Evolutionary conservation across 2,329 filamentous ascomycete genomes (phyloP).

Genomic region (Emmonsia crescens): DNA sequence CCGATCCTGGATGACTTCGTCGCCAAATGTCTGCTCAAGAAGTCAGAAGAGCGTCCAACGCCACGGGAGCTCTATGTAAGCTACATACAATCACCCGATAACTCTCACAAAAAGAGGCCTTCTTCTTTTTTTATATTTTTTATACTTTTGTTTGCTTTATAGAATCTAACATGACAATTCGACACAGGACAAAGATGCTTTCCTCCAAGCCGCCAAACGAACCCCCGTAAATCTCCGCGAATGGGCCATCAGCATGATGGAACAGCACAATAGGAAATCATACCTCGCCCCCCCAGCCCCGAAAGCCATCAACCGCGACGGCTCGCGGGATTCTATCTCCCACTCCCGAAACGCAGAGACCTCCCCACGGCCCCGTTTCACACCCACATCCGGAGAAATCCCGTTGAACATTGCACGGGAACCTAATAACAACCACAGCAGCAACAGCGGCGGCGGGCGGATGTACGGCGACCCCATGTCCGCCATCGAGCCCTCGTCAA

Average conservation of each 20-base stretch:
- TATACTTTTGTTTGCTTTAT: not conserved
- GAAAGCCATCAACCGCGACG: conserved; percentile 57
- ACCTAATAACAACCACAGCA: conserved; percentile 18
- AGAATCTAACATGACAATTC: conserved; percentile 17
- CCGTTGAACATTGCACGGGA: conserved; percentile 43
- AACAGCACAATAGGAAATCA: conserved; percentile 89
- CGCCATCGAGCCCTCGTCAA: conserved; percentile 18
- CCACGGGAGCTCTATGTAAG: conserved; percentile 83
- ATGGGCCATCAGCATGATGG: conserved; percentile 91
- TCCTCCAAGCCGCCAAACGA: conserved; percentile 90
- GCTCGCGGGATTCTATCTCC: conserved; percentile 43
- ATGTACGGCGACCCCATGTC: conserved; percentile 15
- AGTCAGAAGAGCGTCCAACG: conserved; percentile 77
- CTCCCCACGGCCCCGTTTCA: conserved; percentile 40
- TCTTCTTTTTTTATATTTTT: not conserved
- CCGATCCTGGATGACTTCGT: conserved; percentile 94
- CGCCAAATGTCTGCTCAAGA: conserved; percentile 86
- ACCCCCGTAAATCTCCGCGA: conserved; percentile 88
- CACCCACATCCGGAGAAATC: conserved; percentile 63
- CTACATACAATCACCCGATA: not conserved
- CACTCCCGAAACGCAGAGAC: conserved; percentile 16
- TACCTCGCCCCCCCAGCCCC: conserved; percentile 77
- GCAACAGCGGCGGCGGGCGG: conserved; percentile 11
- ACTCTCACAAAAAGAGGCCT: not conserved
- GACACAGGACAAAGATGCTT: conserved; percentile 72